Evolutionary conservation across 257 asterid genomes (phyloP), one percentile per base, ranked within the genome.

Genomic region (Forsythia viridissima): DNA sequence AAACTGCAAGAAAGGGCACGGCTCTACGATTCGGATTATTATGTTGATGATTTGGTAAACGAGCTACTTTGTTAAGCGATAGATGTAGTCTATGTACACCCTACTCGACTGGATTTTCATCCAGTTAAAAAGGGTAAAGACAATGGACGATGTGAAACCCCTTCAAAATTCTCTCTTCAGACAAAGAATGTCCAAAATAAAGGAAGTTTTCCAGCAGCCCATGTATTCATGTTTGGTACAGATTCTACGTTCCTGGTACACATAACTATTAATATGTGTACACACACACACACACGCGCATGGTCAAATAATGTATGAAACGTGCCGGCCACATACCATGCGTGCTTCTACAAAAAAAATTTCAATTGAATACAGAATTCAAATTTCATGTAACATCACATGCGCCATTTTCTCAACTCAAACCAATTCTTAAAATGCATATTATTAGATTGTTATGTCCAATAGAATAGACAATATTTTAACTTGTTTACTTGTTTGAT

Each of bases 301-400:
- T 74, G 51, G 12, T 39, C 18, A 1, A 61, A 37, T 72, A 24
- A 8, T 20, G 20, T 69, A 21, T 68, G 40, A 74, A 68, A 39
- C 72, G 40, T 74, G 79, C 38, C 55, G 41, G 65, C 69, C 57
- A 72, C 52, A n/a, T 1, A 70, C 63, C 42, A 3, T 30, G 63
- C 63, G 18, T 39, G 71, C 42, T 41, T 59, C 18, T n/a, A 36
- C 69, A 46, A 51, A n/a, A n/a, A n/a, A n/a, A n/a, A n/a, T n/a
- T 24, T 24, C 21, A 46, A 70, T 52, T 21, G 57, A 69, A 48
- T 51, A 70, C 52, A 36, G 7, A 77, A 69, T 20, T 24, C 74
- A 37, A 34, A 38, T 20, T 21, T 52, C 80, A 48, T 38, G 75
- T 68, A 68, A 36, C 68, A 77, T 34, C 70, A 55, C 24, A 55